Percentiles rank a stretch among this genome's conserved stretches.
phyloP scores from a whole-genome alignment of 495 filamentous ascomycete species.

The Tuber microsphaerosporum region DNA sequence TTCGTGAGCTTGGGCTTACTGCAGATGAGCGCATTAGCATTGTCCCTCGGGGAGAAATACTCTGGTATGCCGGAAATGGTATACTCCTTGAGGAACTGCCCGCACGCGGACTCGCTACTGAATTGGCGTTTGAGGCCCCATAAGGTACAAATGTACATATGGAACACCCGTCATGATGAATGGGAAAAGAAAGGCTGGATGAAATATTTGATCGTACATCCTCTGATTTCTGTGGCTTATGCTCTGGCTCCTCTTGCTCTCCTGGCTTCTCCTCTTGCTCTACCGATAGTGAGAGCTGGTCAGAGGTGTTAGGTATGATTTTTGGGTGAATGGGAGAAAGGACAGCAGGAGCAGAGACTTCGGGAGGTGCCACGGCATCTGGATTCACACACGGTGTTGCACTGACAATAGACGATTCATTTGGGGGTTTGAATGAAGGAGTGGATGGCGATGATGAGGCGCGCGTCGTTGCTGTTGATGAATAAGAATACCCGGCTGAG shows the following conservation, averaged over 20 bases:
- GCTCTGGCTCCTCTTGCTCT: background rate
- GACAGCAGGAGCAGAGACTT: background rate
- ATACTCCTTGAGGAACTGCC: background rate
- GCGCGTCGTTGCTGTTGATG: background rate
- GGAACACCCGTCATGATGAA: background rate
- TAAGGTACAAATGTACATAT: background rate
- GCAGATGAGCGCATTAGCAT: background rate
- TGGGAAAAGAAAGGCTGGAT: background rate
- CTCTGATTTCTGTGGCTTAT: background rate
- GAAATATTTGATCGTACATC: background rate
- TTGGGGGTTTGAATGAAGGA: background rate
- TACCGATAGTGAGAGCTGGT: background rate
- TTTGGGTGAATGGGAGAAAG: background rate
- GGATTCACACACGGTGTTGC: background rate
- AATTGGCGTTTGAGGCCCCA: background rate
- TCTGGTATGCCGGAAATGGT: background rate
- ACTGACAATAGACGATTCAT: background rate
- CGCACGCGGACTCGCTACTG: background rate
- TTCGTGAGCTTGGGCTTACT: background rate
- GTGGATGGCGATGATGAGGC: background rate
- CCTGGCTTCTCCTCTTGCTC: background rate
- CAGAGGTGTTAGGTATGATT: background rate
- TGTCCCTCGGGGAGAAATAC: background rate
- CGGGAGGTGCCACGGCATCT: background rate
- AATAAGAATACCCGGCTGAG: background rate